Evolutionary conservation across 2,329 filamentous ascomycete genomes (phyloP).

Genomic region (Pyrenophora seminiperda): DNA sequence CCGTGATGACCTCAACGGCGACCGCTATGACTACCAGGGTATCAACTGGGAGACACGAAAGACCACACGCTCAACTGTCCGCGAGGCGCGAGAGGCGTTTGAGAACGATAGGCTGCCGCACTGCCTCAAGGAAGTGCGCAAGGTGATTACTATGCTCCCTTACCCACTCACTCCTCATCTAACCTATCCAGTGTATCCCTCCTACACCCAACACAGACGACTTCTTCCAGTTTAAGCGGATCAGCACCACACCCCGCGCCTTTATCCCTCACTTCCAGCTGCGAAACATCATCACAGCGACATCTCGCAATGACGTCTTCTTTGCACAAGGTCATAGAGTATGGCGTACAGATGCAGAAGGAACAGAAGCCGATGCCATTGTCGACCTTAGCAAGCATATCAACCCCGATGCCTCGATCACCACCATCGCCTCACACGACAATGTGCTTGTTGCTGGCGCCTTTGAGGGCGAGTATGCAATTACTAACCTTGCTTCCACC

Average conservation of each 20-base stretch:
- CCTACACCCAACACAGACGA: constrained; percentile 49
- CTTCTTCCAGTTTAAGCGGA: constrained; percentile 56
- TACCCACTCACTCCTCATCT: constrained; percentile 4
- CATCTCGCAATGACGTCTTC: constrained; percentile 60
- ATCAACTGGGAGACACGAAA: constrained; percentile 46
- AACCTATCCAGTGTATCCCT: constrained; percentile 19
- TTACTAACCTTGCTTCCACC: constrained; percentile 51
- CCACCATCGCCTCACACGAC: constrained; percentile 58
- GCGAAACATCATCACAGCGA: constrained; percentile 61
- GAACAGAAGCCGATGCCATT: constrained; percentile 49
- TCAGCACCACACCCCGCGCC: constrained; percentile 56
- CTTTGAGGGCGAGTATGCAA: constrained; percentile 62
- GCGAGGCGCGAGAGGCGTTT: constrained; percentile 30
- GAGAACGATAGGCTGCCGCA: constrained; percentile 29
- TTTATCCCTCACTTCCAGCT: constrained; percentile 64
- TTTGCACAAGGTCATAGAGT: constrained; percentile 58
- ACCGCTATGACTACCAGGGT: constrained; percentile 46
- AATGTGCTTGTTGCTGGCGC: constrained; percentile 61
- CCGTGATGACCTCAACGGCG: constrained; percentile 41
- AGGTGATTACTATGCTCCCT: constrained; percentile 19
- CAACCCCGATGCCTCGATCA: constrained; percentile 53
- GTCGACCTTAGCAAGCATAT: constrained; percentile 56
- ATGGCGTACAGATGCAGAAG: constrained; percentile 56
- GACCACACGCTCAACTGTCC: constrained; percentile 32
- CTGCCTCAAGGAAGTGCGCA: constrained; percentile 23